phyloP scores from a whole-genome alignment of 164 flowering plant species.

The Nymphaea thermarum region DNA sequence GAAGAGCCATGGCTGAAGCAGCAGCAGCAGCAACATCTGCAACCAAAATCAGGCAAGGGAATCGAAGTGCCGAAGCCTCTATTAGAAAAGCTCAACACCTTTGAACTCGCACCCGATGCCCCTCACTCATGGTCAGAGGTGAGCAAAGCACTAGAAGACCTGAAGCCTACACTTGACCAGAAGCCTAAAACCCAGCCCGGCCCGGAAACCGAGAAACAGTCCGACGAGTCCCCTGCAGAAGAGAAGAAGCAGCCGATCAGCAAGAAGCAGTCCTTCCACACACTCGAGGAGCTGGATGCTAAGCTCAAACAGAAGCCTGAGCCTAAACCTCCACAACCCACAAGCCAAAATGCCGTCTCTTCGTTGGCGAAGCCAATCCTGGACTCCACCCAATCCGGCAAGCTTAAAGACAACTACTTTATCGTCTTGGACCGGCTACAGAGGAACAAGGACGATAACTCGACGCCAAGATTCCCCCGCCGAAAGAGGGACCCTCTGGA shows the following conservation, averaged over 20 bases:
- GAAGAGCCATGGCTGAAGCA: constrained; percentile 72
- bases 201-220: constrained; percentile 4
- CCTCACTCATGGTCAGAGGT: constrained; percentile 86
- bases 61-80: constrained; percentile 30
- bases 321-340: neutral
- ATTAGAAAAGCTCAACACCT: constrained; percentile 52
- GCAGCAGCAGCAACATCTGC: constrained; percentile 4
- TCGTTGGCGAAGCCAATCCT: neutral
- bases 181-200: constrained; percentile 5
- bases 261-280: constrained; percentile 52
- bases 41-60: constrained; percentile 15
- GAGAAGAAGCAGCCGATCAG: constrained; percentile 3
- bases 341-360: neutral
- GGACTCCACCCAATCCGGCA: constrained; percentile 10
- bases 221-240: neutral
- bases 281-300: constrained; percentile 67
- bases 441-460: constrained; percentile 24
- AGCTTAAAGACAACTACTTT: constrained; percentile 59
- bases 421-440: constrained; percentile 46
- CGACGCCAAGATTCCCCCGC: constrained; percentile 16
- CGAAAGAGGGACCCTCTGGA: constrained; percentile 47
- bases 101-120: constrained; percentile 32
- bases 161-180: constrained; percentile 37
- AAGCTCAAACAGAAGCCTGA: constrained; percentile 20
- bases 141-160: constrained; percentile 64